Conservation (phyloP, 129 eudicot genomes). For the Helichrysum umbraculigerum region DNA sequence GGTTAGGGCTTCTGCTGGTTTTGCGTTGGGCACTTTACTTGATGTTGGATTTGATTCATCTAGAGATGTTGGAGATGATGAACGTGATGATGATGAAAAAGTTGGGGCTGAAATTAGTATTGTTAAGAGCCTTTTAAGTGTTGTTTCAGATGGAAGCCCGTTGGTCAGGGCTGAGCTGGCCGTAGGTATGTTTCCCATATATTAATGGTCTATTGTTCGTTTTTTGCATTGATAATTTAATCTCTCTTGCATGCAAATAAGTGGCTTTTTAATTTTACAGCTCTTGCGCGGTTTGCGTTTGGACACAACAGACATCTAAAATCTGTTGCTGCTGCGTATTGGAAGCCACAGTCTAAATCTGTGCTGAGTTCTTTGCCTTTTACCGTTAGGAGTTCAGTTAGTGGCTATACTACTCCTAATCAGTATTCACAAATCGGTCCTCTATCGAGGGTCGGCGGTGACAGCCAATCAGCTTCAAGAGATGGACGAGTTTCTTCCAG, state of each 20-base stretch:
- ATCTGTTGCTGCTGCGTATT: slow-evolving; percentile 82
- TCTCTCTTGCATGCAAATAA: slow-evolving; percentile 11
- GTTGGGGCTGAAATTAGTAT: slow-evolving; percentile 71
- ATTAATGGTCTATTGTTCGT: background rate
- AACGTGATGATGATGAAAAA: slow-evolving; percentile 93
- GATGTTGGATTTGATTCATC: slow-evolving; percentile 86
- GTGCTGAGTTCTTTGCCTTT: slow-evolving; percentile 65
- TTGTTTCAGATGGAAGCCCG: slow-evolving; percentile 96
- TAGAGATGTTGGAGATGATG: slow-evolving; percentile 83
- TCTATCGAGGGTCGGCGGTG: slow-evolving; percentile 64
- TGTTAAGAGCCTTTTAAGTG: slow-evolving; percentile 72
- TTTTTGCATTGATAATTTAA: background rate
- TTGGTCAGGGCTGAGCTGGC: slow-evolving; percentile 95
- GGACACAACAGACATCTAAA: slow-evolving; percentile 91
- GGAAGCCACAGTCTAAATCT: slow-evolving; percentile 80
- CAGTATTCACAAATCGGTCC: slow-evolving; percentile 78
- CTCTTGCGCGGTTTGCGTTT: slow-evolving; percentile 92
- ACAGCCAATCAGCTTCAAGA: slow-evolving; percentile 49
- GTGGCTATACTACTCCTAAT: slow-evolving; percentile 76
- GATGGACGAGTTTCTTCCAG: slow-evolving; percentile 77
- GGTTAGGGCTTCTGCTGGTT: slow-evolving; percentile 99
- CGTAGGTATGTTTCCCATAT: slow-evolving; percentile 60
- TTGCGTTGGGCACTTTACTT: slow-evolving; percentile 90
- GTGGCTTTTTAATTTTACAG: slow-evolving; percentile 42
- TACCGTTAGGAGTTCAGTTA: slow-evolving; percentile 55